Evolutionary conservation across 2,329 filamentous ascomycete species (phyloP).

Genomic region (Trichoderma arundinaceum): DNA sequence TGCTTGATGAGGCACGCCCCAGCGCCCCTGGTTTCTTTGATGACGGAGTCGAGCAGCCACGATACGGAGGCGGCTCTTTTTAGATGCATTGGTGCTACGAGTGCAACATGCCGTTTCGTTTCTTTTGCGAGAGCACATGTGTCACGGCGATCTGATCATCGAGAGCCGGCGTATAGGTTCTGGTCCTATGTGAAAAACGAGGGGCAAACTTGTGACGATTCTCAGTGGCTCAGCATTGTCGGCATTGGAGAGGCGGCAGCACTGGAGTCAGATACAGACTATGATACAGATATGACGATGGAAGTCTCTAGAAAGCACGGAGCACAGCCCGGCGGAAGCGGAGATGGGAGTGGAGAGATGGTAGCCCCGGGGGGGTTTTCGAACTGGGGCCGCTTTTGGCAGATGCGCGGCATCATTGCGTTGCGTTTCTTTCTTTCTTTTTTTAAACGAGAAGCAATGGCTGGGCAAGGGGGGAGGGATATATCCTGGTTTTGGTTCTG

Average conservation of each 20-base stretch:
- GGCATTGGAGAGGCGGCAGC: not conserved
- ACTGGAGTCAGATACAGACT: too few relatives aligned
- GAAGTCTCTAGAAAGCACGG: not conserved
- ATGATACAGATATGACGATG: constrained; percentile 2
- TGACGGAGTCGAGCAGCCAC: not conserved
- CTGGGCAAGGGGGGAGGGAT: not conserved
- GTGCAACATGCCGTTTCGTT: not conserved
- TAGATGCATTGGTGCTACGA: constrained; percentile 1
- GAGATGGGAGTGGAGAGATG: constrained; percentile 16
- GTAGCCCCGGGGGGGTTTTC: not conserved
- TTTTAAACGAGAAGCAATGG: not conserved
- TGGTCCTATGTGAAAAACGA: not conserved
- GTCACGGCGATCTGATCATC: not conserved
- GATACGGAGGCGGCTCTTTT: not conserved
- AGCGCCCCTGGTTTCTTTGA: too few relatives aligned
- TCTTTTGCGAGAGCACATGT: constrained; percentile 6
- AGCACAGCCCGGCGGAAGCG: not conserved
- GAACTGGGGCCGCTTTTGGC: not conserved
- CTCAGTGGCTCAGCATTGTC: not conserved
- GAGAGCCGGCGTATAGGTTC: constrained; percentile 1
- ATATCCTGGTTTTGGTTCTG: not conserved
- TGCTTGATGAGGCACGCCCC: constrained; percentile 38
- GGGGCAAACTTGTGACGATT: not conserved
- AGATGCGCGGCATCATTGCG: constrained; percentile 9
- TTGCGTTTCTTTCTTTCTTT: not conserved